phyloP scores from a whole-genome alignment of 805 yeast species.

The Ogataea minuta region DNA sequence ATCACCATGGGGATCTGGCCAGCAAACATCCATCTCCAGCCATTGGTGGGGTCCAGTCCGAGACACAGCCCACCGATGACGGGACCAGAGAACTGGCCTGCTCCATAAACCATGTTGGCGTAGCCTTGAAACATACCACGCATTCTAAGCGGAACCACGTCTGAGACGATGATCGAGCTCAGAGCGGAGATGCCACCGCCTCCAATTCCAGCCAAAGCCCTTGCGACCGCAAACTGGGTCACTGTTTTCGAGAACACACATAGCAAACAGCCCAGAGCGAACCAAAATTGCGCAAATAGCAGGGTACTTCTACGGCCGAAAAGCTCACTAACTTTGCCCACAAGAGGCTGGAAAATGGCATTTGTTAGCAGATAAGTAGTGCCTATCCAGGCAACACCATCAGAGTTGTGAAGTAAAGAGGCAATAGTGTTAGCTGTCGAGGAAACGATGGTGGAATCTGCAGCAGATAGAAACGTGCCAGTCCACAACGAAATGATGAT shows the following conservation, averaged over 20 bases:
- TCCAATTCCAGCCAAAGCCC: constrained; percentile 60
- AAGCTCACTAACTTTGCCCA: constrained; percentile 69
- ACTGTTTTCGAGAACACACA: constrained; percentile 43
- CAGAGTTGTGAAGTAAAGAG: constrained; percentile 52
- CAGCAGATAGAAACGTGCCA: constrained; percentile 49
- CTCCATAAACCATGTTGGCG: constrained; percentile 38
- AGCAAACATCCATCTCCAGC: constrained; percentile 46
- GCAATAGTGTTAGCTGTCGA: constrained; percentile 59
- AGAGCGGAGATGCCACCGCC: constrained; percentile 55
- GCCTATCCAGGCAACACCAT: constrained; percentile 65
- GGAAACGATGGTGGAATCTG: constrained; percentile 61
- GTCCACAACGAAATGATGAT: constrained; percentile 39
- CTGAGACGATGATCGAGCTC: constrained; percentile 52
- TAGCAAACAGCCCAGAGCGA: constrained; percentile 44
- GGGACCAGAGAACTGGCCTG: constrained; percentile 44
- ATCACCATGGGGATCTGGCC: constrained; percentile 40
- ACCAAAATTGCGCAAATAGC: constrained; percentile 42
- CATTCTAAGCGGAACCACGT: constrained; percentile 51
- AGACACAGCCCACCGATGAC: constrained; percentile 42
- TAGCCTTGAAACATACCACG: constrained; percentile 56
- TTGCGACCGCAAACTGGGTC: constrained; percentile 43
- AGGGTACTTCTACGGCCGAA: constrained; percentile 51
- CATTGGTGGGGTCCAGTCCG: constrained; percentile 32
- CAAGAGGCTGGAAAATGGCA: constrained; percentile 72
- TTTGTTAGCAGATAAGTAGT: constrained; percentile 66